Conservation (phyloP, 2,329 filamentous ascomycete genomes). For the Aureobasidium mangrovei region DNA sequence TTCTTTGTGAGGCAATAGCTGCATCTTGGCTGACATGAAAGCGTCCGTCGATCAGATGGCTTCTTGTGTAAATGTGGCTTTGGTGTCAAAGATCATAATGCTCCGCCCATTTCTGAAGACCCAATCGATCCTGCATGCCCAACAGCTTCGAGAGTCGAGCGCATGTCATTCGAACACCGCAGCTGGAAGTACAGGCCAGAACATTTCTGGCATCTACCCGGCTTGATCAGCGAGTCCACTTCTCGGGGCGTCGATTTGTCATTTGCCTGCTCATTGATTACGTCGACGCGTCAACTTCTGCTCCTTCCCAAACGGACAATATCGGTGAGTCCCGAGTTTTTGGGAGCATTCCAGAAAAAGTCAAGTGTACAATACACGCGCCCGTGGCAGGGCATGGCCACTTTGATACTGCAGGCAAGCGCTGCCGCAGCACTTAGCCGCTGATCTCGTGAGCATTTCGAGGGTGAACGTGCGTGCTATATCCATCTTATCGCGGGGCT, state of each 20-base stretch:
- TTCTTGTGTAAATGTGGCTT: constrained; percentile 11
- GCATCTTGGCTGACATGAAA: constrained; percentile 1
- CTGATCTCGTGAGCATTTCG: constrained; percentile 12
- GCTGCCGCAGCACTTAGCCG: constrained; percentile 8
- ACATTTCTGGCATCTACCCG: not conserved
- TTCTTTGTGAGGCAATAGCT: constrained; percentile 7
- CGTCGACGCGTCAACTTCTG: constrained; percentile 2
- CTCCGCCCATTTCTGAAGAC: not conserved
- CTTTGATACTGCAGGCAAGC: constrained; percentile 2
- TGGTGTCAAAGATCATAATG: constrained; percentile 7
- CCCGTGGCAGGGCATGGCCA: not conserved
- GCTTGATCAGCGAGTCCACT: not conserved
- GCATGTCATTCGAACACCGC: constrained; percentile 3
- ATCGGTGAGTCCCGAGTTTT: not conserved
- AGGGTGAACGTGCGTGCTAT: constrained; percentile 9
- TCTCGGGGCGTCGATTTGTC: constrained; percentile 2
- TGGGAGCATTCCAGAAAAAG: not conserved
- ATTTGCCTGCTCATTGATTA: not conserved
- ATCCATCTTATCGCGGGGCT: constrained; percentile 8
- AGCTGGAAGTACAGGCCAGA: not conserved
- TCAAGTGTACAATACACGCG: not conserved
- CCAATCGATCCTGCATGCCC: constrained; percentile 9
- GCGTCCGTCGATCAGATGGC: constrained; percentile 8
- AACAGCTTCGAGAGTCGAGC: not conserved
- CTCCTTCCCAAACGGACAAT: not conserved